These are phyloP conservation scores for Penicillium salamii DNA, from an alignment of 495 filamentous ascomycete species.

Conservation along the genomic window DNA sequence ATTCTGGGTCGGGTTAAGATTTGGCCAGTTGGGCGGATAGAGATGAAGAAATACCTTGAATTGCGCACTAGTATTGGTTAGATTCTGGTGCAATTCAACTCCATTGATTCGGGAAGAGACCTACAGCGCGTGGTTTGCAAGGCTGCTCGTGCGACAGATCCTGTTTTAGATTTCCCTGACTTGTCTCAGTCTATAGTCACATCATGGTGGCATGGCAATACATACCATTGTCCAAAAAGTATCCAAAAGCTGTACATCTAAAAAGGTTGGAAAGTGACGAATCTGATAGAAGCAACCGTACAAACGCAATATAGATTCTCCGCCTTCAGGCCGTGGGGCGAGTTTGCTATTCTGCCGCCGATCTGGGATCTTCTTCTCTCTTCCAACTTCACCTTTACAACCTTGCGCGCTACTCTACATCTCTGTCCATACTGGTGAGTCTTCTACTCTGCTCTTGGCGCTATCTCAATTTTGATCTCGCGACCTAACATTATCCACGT, in stretches of 20 bases:
- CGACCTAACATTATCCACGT: background rate
- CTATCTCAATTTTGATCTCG: too few relatives aligned
- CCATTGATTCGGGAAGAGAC: constrained; percentile 29
- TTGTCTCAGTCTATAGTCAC: constrained; percentile 7
- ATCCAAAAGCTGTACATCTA: constrained; percentile 1
- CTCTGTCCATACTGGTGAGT: background rate
- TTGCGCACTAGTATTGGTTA: constrained; percentile 63
- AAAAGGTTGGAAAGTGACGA: constrained; percentile 2
- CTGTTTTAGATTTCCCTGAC: constrained; percentile 56
- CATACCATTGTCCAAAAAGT: constrained; percentile 46
- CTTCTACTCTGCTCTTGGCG: background rate
- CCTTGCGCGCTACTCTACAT: background rate
- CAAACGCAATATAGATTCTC: constrained; percentile 45
- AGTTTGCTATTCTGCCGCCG: constrained; percentile 24
- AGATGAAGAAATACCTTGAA: constrained; percentile 63
- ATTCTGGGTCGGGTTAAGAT: constrained; percentile 53
- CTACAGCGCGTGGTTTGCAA: constrained; percentile 84
- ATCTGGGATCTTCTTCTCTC: constrained; percentile 19
- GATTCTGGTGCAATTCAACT: background rate
- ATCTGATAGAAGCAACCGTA: constrained; percentile 13
- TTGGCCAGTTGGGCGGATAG: background rate
- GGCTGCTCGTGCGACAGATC: constrained; percentile 73
- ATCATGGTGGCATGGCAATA: background rate
- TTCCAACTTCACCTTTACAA: constrained; percentile 7
- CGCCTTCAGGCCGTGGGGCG: constrained; percentile 28